Conservation (phyloP, 208 protist genomes). For the Acanthamoeba divionensis region DNA sequence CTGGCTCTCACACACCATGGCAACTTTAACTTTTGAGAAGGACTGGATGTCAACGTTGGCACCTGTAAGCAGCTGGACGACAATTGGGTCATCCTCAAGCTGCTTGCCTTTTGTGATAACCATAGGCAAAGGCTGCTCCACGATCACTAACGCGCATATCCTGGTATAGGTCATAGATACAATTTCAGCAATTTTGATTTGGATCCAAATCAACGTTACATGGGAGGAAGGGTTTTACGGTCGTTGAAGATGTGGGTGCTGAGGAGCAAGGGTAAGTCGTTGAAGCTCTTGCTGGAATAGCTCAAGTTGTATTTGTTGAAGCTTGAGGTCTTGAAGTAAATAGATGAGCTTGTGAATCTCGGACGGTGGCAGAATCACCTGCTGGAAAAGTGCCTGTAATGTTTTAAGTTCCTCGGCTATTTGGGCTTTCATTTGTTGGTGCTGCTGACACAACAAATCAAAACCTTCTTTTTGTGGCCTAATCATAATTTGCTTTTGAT, state of each 20-base stretch:
- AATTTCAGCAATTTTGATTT: background rate
- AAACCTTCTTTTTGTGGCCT: constrained; percentile 61
- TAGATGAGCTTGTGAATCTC: constrained; percentile 62
- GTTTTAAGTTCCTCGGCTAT: constrained; percentile 57
- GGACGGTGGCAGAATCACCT: constrained; percentile 57
- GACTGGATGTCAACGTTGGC: constrained; percentile 57
- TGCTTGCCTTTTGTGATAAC: constrained; percentile 68
- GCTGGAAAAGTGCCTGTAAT: constrained; percentile 58
- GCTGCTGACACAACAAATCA: constrained; percentile 60
- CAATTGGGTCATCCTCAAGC: constrained; percentile 65
- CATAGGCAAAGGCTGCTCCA: constrained; percentile 67
- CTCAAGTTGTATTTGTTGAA: constrained; percentile 67
- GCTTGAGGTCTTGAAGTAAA: constrained; percentile 60
- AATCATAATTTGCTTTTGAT: constrained; percentile 65
- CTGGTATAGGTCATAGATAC: background rate
- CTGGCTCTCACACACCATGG: constrained; percentile 62
- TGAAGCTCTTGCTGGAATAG: constrained; percentile 63
- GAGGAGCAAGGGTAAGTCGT: constrained; percentile 46
- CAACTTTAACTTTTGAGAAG: constrained; percentile 58
- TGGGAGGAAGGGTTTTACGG: background rate
- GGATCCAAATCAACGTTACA: background rate
- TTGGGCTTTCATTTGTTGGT: constrained; percentile 56
- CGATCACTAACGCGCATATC: constrained; percentile 60
- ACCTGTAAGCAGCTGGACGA: constrained; percentile 64
- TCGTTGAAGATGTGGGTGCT: constrained; percentile 13